These are phyloP conservation scores for Macrophomina tecta DNA, from an alignment of 2,329 filamentous ascomycete genomes.

Conservation along the genomic window DNA sequence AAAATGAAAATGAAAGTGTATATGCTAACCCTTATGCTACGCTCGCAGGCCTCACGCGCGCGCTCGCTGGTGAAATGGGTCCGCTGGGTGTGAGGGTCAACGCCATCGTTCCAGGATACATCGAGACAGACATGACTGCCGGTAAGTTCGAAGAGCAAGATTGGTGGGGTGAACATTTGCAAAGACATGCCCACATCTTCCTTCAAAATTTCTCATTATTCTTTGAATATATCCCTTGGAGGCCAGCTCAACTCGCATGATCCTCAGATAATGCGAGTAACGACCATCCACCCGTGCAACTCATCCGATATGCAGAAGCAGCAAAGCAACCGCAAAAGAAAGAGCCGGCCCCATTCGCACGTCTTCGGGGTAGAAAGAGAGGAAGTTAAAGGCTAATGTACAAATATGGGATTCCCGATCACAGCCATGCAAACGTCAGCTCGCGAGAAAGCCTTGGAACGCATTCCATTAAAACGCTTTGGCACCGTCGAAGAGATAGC, in stretches of 20 bases:
- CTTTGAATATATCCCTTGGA: neutral
- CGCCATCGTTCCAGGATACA: constrained; percentile 81
- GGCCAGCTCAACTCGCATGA: neutral
- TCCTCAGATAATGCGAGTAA: constrained; percentile 28
- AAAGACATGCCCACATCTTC: neutral
- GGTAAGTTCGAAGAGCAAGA: constrained; percentile 54
- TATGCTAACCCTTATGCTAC: neutral
- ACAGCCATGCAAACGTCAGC: constrained; percentile 52
- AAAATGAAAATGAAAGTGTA: neutral
- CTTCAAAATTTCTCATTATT: neutral
- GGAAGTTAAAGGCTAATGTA: constrained; percentile 27
- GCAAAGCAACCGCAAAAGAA: neutral
- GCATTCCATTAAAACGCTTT: constrained; percentile 71
- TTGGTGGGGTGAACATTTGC: neutral
- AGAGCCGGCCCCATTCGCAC: neutral
- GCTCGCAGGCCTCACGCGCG: constrained; percentile 67
- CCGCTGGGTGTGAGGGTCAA: constrained; percentile 73
- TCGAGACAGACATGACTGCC: constrained; percentile 79
- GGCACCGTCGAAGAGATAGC: constrained; percentile 75
- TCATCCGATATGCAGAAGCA: neutral
- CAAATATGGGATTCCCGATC: constrained; percentile 17
- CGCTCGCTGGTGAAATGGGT: constrained; percentile 68
- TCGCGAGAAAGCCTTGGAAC: constrained; percentile 42
- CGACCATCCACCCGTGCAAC: constrained; percentile 11
- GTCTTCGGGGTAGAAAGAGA: neutral